A percentile compares a stretch with the other conserved stretches of the same genome.
phyloP scores from a whole-genome alignment of 148 eudicot genomes.

The Vaccinium darrowii region DNA sequence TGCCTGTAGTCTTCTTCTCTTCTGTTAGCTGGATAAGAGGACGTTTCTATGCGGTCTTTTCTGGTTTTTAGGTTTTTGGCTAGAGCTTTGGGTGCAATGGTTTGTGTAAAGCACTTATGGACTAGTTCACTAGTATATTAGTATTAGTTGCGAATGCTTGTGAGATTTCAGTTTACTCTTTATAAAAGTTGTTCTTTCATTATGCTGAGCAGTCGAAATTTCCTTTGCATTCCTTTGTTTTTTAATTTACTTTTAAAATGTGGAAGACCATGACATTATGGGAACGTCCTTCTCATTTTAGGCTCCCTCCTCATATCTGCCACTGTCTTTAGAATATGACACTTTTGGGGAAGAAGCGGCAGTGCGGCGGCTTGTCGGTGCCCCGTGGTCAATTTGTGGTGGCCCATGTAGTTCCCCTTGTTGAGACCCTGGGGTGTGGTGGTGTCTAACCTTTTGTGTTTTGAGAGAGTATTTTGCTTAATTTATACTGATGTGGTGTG shows the following conservation, averaged over 20 bases:
- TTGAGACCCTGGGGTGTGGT: background rate
- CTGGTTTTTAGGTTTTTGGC: background rate
- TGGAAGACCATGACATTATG: background rate
- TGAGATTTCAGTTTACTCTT: background rate
- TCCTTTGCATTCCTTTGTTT: background rate
- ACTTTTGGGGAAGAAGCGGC: background rate
- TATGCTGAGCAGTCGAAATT: background rate
- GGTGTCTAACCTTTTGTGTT: background rate
- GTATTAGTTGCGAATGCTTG: background rate
- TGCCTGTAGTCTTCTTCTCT: constrained; percentile 25
- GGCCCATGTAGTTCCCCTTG: background rate
- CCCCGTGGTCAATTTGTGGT: constrained; percentile 8
- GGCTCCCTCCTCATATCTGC: background rate
- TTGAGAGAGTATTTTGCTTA: background rate
- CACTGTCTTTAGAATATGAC: background rate
- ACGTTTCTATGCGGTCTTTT: background rate
- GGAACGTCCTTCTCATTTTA: background rate
- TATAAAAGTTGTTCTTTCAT: background rate
- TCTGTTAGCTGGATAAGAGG: background rate
- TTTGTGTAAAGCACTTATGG: background rate
- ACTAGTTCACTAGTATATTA: background rate
- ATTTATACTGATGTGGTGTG: background rate
- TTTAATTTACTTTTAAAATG: background rate
- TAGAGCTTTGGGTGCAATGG: background rate
- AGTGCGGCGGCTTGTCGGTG: background rate